Evolutionary conservation across 148 eudicot species (phyloP).

Genomic region (Nyssa sinensis): DNA sequence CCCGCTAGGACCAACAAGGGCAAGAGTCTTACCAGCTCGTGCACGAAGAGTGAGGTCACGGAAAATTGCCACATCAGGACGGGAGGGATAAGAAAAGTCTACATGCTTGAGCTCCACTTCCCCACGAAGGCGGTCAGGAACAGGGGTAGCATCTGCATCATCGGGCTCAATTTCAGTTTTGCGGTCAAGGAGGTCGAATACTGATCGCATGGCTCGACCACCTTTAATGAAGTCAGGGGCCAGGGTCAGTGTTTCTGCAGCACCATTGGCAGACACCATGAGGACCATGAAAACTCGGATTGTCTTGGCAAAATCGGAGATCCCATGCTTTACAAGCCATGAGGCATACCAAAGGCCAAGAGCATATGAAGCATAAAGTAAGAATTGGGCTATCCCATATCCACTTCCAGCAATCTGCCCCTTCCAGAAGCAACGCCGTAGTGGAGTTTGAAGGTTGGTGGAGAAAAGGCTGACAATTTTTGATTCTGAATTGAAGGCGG

Average conservation of each 20-base stretch:
- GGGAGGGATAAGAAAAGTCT: slow-evolving; percentile 83
- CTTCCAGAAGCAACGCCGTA: slow-evolving; percentile 93
- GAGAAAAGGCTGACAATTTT: slow-evolving; percentile 78
- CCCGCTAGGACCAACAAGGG: slow-evolving; percentile 95
- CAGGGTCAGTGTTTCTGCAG: slow-evolving; percentile 88
- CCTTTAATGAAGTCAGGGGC: slow-evolving; percentile 99
- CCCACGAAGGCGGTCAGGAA: slow-evolving; percentile 78
- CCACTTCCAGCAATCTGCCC: slow-evolving; percentile 98
- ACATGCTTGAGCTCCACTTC: slow-evolving; percentile 93
- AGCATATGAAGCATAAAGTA: slow-evolving; percentile 89
- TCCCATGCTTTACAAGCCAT: slow-evolving; percentile 92
- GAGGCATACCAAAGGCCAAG: slow-evolving; percentile 97
- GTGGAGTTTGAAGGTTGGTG: slow-evolving; percentile 63
- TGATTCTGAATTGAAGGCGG: slow-evolving; percentile 90
- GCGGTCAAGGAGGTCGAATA: slow-evolving; percentile 82
- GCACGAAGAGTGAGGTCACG: slow-evolving; percentile 79
- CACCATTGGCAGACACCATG: slow-evolving; percentile 98
- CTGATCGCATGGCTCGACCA: slow-evolving; percentile 92
- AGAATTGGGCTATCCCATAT: slow-evolving; percentile 85
- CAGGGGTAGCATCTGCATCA: slow-evolving; percentile 56
- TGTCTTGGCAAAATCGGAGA: slow-evolving; percentile 89
- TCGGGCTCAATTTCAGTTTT: slow-evolving; percentile 90
- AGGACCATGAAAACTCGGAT: slow-evolving; percentile 98
- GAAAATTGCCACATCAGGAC: slow-evolving; percentile 74
- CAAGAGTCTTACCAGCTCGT: slow-evolving; percentile 84